Conservation (phyloP, 2,329 filamentous ascomycete genomes). For the Zymoseptoria ardabiliae region DNA sequence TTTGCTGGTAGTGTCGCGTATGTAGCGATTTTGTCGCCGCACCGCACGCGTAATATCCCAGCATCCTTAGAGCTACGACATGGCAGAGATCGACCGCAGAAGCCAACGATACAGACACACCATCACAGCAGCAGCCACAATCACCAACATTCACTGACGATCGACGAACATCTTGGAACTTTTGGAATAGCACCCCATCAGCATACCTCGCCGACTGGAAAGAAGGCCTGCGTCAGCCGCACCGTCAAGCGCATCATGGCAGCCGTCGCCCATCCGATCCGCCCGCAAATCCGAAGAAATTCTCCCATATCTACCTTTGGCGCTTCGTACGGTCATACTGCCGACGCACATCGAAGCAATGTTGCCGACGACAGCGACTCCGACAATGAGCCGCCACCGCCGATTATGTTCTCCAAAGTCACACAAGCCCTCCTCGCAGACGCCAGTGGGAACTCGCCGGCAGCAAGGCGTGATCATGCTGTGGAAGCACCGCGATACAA, state of each 20-base stretch:
- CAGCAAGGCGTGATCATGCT: slow-evolving; percentile 40
- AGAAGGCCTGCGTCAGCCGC: slow-evolving; percentile 11
- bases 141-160: slow-evolving; percentile 6
- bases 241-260: slow-evolving; percentile 27
- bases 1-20: slow-evolving; percentile 12
- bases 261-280: slow-evolving; percentile 27
- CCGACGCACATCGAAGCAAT: slow-evolving; percentile 43
- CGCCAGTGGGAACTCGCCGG: slow-evolving; percentile 51
- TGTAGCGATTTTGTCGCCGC: slow-evolving; percentile 25
- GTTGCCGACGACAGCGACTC: slow-evolving; percentile 77
- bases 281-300: slow-evolving; percentile 34
- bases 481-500: slow-evolving; percentile 24
- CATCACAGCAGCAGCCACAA: slow-evolving; percentile 16
- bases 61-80: slow-evolving; percentile 26
- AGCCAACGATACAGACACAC: slow-evolving; percentile 9
- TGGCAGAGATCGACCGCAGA: slow-evolving; percentile 21
- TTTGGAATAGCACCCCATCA: slow-evolving; percentile 17
- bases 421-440: slow-evolving; percentile 73
- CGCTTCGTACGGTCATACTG: slow-evolving; percentile 39
- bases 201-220: slow-evolving; percentile 8
- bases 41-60: slow-evolving; percentile 16
- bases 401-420: slow-evolving; percentile 87
- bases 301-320: slow-evolving; percentile 41
- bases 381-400: slow-evolving; percentile 82
- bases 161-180: slow-evolving; percentile 10